phyloP scores from a whole-genome alignment of 116 monocot species.

The Posidonia oceanica region DNA sequence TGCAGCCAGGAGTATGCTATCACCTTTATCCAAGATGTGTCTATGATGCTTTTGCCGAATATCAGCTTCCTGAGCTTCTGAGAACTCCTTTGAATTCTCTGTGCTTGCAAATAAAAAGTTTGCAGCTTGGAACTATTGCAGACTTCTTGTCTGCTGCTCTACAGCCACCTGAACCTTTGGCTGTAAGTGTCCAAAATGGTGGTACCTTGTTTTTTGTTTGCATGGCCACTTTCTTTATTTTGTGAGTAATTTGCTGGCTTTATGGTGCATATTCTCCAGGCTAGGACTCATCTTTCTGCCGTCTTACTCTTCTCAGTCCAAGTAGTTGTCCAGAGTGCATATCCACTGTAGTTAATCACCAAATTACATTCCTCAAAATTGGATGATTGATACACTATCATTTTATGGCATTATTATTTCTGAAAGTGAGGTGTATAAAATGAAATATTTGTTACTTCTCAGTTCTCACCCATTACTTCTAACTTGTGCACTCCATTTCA shows the following conservation, averaged over 20 bases:
- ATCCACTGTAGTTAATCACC: no score
- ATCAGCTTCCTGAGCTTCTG: conserved; percentile 95
- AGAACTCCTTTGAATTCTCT: conserved; percentile 95
- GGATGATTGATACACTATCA: neutral
- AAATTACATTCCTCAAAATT: no score
- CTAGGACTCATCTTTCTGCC: no score
- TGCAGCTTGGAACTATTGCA: conserved; percentile 85
- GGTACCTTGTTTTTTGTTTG: no score
- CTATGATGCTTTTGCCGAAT: conserved; percentile 95
- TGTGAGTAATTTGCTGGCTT: no score
- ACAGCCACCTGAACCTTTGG: conserved; percentile 84
- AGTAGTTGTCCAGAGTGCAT: no score
- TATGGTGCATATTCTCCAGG: no score
- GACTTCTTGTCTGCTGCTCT: conserved; percentile 88
- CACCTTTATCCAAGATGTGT: conserved; percentile 98
- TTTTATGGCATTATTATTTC: neutral
- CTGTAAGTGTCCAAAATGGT: conserved; percentile 36
- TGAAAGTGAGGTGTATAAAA: neutral
- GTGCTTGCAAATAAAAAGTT: conserved; percentile 96
- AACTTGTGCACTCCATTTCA: neutral
- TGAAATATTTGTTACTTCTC: neutral
- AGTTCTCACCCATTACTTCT: neutral
- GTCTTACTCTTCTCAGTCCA: no score
- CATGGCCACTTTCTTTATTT: no score
- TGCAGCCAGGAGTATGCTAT: conserved; percentile 96